Evolutionary conservation across 2,329 filamentous ascomycete species (phyloP), one percentile per base, ranked within the genome.

Genomic region (Fusarium caatingaense): DNA sequence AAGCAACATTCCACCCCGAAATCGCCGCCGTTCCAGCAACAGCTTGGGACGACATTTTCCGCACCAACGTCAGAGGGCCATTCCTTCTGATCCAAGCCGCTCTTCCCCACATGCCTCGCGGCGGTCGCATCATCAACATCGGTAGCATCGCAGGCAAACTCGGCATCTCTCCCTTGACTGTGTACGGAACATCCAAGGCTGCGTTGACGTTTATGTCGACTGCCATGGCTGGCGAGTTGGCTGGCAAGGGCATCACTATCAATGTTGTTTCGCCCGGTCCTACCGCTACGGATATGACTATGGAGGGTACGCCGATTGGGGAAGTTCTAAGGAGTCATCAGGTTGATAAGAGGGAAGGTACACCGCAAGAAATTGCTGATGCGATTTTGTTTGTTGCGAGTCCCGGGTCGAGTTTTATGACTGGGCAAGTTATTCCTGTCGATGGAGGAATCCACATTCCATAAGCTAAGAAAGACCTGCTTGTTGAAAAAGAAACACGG

Each of bases 151-250:
- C 68, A n/a, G 77, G 78, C 3, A 71, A 78, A 2, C 57, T 77
- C 4, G 79, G 78, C 2, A 64, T 77, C 4, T 62, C 76, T 2
- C 71, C 63, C 0, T 68, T 78, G 34, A 75, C 77, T 0, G 75
- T 81, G 0, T 81, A 82, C 32, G 76, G 69, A 0, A 72, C 78
- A 4, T 78, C 78, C 0, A 81, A 81, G 51, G 79, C 78, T 10
- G 79, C 79, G 0, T 60, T 63, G n/a, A 41, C 51, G 1, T 47
- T 6, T 10, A 63, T 63, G 48, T 48, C 60, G 0, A 42, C 60
- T 18, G 42, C 60, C 2, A 56, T 63, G 58, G 58, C 60, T 0
- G 60, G 60, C 1, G 60, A 63, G 7, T 41, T 63, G 16, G 58
- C 60, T 15, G 13, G 40, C 1, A 63, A 63, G 58, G 60, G 58